Conservation (phyloP, 148 eudicot species). For the Nepenthes mirabilis region DNA sequence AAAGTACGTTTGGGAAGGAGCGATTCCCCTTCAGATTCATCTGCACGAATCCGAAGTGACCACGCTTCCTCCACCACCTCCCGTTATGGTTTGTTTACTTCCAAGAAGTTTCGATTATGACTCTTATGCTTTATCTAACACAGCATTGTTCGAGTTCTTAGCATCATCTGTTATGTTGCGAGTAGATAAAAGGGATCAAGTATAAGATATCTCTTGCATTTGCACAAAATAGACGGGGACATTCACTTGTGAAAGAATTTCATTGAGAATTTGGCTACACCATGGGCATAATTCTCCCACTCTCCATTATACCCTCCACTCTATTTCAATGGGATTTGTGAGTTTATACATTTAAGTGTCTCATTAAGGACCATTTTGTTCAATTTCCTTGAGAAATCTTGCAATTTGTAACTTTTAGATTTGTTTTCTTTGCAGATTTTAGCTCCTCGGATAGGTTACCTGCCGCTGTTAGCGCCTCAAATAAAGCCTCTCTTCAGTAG, state of each 20-base stretch:
- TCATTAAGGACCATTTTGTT: neutral
- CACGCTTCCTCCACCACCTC: slow-evolving; percentile 85
- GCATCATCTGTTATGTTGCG: no score
- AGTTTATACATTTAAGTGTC: no score
- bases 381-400: neutral
- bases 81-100: slow-evolving; percentile 46
- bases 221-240: no score
- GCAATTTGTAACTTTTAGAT: slow-evolving; percentile 2
- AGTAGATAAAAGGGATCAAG: no score
- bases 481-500: slow-evolving; percentile 72
- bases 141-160: no score
- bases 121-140: no score
- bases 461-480: slow-evolving; percentile 62
- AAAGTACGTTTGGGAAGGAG: slow-evolving; percentile 67
- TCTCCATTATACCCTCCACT: no score
- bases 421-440: slow-evolving; percentile 40
- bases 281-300: no score
- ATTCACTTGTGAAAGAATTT: no score
- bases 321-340: no score
- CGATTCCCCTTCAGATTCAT: slow-evolving; percentile 79
- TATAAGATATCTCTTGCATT: no score
- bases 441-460: slow-evolving; percentile 88
- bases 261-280: no score
- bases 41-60: slow-evolving; percentile 95
- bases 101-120: neutral